These are phyloP conservation scores for Aechmea fasciata DNA, from an alignment of 176 grass and related monocot species.

Conservation along the genomic window DNA sequence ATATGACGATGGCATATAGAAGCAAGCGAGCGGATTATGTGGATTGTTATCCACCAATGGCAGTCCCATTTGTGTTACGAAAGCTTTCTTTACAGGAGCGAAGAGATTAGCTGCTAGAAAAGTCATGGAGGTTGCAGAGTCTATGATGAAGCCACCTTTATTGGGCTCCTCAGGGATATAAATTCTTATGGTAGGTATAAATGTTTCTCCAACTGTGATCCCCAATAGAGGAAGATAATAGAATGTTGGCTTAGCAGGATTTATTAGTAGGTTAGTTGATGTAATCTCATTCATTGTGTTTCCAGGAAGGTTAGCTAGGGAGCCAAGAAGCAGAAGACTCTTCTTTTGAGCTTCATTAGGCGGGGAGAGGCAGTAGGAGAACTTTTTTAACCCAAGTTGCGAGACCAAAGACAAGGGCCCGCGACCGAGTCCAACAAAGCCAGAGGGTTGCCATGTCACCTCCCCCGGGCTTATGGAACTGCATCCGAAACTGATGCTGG, in stretches of 20 bases:
- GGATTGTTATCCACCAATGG: conserved; percentile 14
- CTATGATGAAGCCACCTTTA: conserved; percentile 43
- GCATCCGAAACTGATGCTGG: conserved; percentile 45
- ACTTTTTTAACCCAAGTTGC: conserved; percentile 41
- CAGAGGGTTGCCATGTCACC: conserved; percentile 34
- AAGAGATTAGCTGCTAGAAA: conserved; percentile 25
- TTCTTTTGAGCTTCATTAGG: conserved; percentile 16
- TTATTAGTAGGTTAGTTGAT: conserved; percentile 36
- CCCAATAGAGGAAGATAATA: conserved; percentile 55
- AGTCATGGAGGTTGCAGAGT: conserved; percentile 57
- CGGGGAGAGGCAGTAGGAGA: conserved; percentile 66
- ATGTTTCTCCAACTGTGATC: conserved; percentile 40
- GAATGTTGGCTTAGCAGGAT: conserved; percentile 23
- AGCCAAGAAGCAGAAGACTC: conserved; percentile 46
- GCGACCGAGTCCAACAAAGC: conserved; percentile 58
- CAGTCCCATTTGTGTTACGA: conserved; percentile 29
- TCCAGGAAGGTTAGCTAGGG: conserved; percentile 27
- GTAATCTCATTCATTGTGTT: conserved; percentile 17
- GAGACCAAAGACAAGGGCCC: conserved; percentile 47
- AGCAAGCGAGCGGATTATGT: conserved; percentile 27
- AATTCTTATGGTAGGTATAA: conserved; percentile 5
- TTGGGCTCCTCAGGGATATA: conserved; percentile 31
- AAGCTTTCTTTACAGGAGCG: conserved; percentile 24
- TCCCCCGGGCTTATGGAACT: conserved; percentile 36
- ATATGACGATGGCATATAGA: conserved; percentile 19